These are phyloP conservation scores for Fusarium sp. DNA, from an alignment of 2,329 filamentous ascomycete genomes.

Conservation along the genomic window DNA sequence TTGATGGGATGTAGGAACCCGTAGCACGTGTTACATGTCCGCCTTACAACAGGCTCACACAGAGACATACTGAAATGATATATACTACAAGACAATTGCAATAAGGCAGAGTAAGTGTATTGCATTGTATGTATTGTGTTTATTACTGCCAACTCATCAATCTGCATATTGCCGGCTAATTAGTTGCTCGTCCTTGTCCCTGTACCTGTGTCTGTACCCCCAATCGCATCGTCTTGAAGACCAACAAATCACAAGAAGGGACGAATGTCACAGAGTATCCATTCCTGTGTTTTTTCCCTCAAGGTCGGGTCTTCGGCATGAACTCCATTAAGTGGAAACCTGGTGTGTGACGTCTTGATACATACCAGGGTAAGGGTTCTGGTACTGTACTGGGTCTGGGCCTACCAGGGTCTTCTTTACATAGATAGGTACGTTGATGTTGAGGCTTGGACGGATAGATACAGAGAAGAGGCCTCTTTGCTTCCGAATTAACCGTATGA, in stretches of 20 bases:
- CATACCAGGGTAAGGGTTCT: slow-evolving; percentile 4
- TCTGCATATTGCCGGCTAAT: slow-evolving; percentile 20
- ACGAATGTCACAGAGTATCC: slow-evolving; percentile 1
- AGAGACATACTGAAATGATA: not conserved
- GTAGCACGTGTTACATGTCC: slow-evolving; percentile 1
- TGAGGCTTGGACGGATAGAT: not conserved
- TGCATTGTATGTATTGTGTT: not conserved
- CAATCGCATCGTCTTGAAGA: not conserved
- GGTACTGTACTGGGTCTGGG: not conserved
- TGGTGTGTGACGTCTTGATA: slow-evolving; percentile 13
- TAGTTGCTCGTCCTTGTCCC: not conserved
- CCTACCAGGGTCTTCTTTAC: not conserved
- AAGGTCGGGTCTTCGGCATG: slow-evolving; percentile 28
- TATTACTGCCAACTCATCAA: slow-evolving; percentile 13
- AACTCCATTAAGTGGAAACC: slow-evolving; percentile 19
- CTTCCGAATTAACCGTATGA: not conserved
- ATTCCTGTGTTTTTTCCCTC: not conserved
- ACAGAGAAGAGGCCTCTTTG: not conserved
- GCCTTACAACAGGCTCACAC: slow-evolving; percentile 1
- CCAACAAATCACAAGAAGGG: slow-evolving; percentile 16
- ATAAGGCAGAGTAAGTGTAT: not conserved
- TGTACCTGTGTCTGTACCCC: not conserved
- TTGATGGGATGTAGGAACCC: slow-evolving; percentile 15
- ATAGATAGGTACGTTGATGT: not conserved
- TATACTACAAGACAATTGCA: not conserved